Base-by-base conservation (phyloP, 2,329 filamentous ascomycete genomes). In the Fusarium poae region DNA sequence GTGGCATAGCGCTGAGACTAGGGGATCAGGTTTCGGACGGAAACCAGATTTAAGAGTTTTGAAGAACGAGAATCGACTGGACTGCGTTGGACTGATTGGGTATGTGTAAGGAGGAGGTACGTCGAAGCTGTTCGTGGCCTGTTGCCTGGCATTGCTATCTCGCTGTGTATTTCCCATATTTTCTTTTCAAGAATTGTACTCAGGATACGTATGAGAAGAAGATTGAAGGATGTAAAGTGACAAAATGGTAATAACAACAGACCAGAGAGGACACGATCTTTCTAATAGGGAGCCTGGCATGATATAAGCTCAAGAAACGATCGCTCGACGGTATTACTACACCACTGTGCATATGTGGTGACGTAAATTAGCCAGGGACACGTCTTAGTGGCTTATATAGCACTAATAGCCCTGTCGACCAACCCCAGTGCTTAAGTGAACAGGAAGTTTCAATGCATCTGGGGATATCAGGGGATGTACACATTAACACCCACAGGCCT, bases 1-100 rank as follows among this genome's bases (percentile, higher is more conserved):
- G 4, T 57, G 57, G 3, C 60, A 62, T 11, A 62, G 23, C 0
- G 60, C 16, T 18, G 60, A 56, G 15, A 48, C 42, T 7, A 62
- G 21, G 0, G 57, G 57, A 18, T 62, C 49, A 1, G 59, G 57
- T 2, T 62, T 62, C 1, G 44, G 25, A 21, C 57, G 57, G 12
- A 62, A 32, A 18, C 34, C 23, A 0, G 59, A 54, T 8, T 42
- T 62, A 0, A 62, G 10, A 4, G 42, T 15, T 16, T 25, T 62
- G 20, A 62, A 57, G 23, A 62, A 39, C 0, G 49, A 62, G 5
- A 27, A 43, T n/a, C 39, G 30, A 16, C 29, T 62, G 12, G 35
- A 13, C 13, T 25, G 40, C 4, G 25, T 16, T 8, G 29, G 20
- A 5, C 11, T 15, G 1, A 7, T 30, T 0, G 3, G 15, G 5